Evolutionary conservation across 2,329 filamentous ascomycete genomes (phyloP).

Genomic region (Leptographium lundbergii): DNA sequence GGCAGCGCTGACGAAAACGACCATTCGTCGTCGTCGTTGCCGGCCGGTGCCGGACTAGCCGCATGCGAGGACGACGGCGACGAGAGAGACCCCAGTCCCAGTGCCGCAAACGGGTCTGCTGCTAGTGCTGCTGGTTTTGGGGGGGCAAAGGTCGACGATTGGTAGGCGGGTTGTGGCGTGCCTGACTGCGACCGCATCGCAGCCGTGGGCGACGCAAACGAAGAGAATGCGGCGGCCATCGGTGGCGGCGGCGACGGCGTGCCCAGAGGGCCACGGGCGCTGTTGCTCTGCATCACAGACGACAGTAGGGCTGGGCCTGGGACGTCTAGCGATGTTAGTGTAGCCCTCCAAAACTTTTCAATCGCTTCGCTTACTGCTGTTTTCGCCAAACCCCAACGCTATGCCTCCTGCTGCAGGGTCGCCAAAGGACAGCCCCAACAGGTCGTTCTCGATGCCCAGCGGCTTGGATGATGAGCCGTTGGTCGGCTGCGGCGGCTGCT

Average conservation of each 20-base stretch:
- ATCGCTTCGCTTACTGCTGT: slow-evolving; percentile 37
- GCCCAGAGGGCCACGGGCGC: slow-evolving; percentile 32
- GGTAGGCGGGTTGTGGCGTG: slow-evolving; percentile 38
- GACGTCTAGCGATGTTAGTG: slow-evolving; percentile 31
- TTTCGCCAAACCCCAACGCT: slow-evolving; percentile 63
- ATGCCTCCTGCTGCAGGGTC: slow-evolving; percentile 55
- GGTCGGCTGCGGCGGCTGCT: not conserved
- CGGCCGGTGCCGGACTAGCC: slow-evolving; percentile 20
- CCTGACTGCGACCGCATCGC: slow-evolving; percentile 31
- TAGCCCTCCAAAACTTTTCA: no score
- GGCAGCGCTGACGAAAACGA: slow-evolving; percentile 82
- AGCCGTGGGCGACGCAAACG: slow-evolving; percentile 36
- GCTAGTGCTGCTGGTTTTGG: slow-evolving; percentile 22
- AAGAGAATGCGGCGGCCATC: slow-evolving; percentile 27
- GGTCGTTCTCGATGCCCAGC: slow-evolving; percentile 72
- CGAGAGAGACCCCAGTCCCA: slow-evolving; percentile 27
- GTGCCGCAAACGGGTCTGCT: slow-evolving; percentile 40
- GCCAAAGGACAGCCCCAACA: slow-evolving; percentile 76
- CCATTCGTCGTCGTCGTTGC: slow-evolving; percentile 78
- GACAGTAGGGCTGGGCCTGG: slow-evolving; percentile 53
- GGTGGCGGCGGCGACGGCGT: slow-evolving; percentile 8
- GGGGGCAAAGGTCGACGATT: slow-evolving; percentile 32
- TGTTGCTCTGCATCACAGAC: slow-evolving; percentile 48
- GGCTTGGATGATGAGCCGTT: slow-evolving; percentile 30
- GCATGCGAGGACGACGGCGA: slow-evolving; percentile 18